phyloP scores from a whole-genome alignment of 129 eudicot genomes.

The carrot (Daucus carota) region DH1_v3.0 NC_030382.2:47693001-47693500 shows the following conservation, averaged over 20 bases:
- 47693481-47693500: not conserved
- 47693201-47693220: conserved; percentile 72
- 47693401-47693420: not conserved
- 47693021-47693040: conserved; percentile 87
- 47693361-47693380: conserved; percentile 32
- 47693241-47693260: conserved; percentile 53
- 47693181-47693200: conserved; percentile 85
- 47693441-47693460: not conserved
- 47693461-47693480: not conserved
- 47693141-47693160: conserved; percentile 85
- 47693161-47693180: conserved; percentile 72
- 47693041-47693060: conserved; percentile 76
- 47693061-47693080: conserved; percentile 83
- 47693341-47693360: conserved; percentile 61
- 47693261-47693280: conserved; percentile 43
- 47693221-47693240: conserved; percentile 67
- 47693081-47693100: conserved; percentile 76
- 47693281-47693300: conserved; percentile 61
- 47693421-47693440: not conserved
- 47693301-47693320: conserved; percentile 65
- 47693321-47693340: conserved; percentile 89
- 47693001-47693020: conserved; percentile 62
- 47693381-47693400: not conserved
- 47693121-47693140: conserved; percentile 72
- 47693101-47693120: conserved; percentile 47